These are phyloP conservation scores for Austropuccinia psidii DNA, from an alignment of 1,284 basidiomycete species.

Conservation along the genomic window DNA sequence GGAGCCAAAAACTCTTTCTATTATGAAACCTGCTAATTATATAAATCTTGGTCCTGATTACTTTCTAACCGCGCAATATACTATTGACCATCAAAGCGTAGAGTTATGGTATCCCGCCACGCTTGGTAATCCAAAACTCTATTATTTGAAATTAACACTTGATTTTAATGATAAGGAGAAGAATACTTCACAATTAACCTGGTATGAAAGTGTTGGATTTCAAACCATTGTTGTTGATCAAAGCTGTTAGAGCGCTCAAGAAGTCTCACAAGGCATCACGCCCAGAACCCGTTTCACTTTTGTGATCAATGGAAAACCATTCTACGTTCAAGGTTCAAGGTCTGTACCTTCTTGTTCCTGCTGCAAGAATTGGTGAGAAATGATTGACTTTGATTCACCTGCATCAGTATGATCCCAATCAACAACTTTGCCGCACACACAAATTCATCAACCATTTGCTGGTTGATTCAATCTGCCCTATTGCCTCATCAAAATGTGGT, in stretches of 20 bases:
- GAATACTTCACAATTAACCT: constrained; percentile 11
- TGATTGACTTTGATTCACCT: not conserved
- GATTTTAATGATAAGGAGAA: constrained; percentile 25
- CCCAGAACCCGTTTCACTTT: constrained; percentile 41
- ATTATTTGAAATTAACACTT: constrained; percentile 38
- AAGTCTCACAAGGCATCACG: constrained; percentile 36
- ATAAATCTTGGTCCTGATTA: constrained; percentile 35
- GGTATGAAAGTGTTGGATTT: constrained; percentile 40
- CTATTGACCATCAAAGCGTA: constrained; percentile 36
- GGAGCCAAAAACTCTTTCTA: not conserved
- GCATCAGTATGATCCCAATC: constrained; percentile 29
- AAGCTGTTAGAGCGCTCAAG: constrained; percentile 32
- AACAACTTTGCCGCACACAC: constrained; percentile 11
- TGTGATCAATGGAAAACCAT: constrained; percentile 39
- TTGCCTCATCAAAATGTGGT: constrained; percentile 41
- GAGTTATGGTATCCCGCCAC: constrained; percentile 43
- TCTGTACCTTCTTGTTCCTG: constrained; percentile 37
- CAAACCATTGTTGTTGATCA: constrained; percentile 42
- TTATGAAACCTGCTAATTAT: constrained; percentile 19
- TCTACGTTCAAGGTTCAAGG: constrained; percentile 42
- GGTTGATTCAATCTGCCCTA: constrained; percentile 39
- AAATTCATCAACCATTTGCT: constrained; percentile 37
- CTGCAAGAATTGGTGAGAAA: not conserved
- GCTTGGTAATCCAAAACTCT: constrained; percentile 39
- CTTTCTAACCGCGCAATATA: constrained; percentile 38